These are phyloP conservation scores for Cicer yamashitae DNA, from an alignment of 306 rosid genomes.

Conservation along the genomic window DNA sequence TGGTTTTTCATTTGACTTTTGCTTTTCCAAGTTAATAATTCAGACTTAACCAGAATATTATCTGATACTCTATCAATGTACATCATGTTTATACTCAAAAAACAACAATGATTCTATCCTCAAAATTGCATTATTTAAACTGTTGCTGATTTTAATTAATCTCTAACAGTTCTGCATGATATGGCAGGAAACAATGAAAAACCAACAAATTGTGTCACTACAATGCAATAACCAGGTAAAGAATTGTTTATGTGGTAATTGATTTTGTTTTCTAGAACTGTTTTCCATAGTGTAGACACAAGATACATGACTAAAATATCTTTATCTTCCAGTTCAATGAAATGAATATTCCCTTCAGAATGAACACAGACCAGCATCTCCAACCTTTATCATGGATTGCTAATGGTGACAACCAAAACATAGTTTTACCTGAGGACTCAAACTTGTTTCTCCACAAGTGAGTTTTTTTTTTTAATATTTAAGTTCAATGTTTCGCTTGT, in stretches of 20 bases:
- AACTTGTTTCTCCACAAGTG: conserved; percentile 66
- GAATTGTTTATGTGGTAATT: not conserved
- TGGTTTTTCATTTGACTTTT: no score
- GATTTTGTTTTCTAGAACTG: not conserved
- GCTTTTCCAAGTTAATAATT: not conserved
- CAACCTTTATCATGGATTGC: conserved; percentile 74
- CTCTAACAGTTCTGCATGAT: not conserved
- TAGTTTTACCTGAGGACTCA: conserved; percentile 59
- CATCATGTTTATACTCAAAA: not conserved
- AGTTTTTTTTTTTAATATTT: conserved; percentile 26
- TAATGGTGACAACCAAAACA: conserved; percentile 50
- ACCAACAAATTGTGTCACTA: conserved; percentile 74
- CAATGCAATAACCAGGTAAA: conserved; percentile 81
- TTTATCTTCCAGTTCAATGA: conserved; percentile 68
- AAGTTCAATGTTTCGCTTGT: not conserved
- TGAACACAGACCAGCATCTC: conserved; percentile 70
- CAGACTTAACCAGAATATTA: not conserved
- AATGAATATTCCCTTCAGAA: conserved; percentile 64
- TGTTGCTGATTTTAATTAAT: not conserved
- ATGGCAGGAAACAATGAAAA: conserved; percentile 64
- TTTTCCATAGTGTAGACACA: not conserved
- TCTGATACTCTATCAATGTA: not conserved
- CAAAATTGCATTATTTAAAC: not conserved
- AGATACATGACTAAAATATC: conserved; percentile 17
- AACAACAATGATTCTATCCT: not conserved